Evolutionary conservation across 1,284 basidiomycete genomes (phyloP).

Genomic region (Gastroboletus turbinatus): DNA sequence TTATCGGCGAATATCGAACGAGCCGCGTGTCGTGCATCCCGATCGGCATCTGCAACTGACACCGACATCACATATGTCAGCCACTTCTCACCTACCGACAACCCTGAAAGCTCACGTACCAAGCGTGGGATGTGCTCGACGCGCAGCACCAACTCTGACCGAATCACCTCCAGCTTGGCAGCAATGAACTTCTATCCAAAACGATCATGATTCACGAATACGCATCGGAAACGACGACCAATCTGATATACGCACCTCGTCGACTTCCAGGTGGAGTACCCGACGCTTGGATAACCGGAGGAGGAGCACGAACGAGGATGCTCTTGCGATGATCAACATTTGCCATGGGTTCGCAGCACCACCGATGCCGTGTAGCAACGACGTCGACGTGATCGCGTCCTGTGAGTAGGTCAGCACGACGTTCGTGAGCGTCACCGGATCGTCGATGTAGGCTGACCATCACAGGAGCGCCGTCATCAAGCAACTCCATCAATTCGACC

Average conservation of each 20-base stretch:
- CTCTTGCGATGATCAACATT: slow-evolving; percentile 23
- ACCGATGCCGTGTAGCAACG: background rate
- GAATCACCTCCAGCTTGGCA: slow-evolving; percentile 24
- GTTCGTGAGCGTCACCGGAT: too few relatives aligned
- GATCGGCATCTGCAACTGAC: slow-evolving; percentile 21
- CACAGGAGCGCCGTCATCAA: slow-evolving; percentile 7
- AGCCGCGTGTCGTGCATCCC: slow-evolving; percentile 22
- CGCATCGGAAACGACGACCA: too few relatives aligned
- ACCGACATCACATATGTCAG: background rate
- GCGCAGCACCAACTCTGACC: slow-evolving; percentile 15
- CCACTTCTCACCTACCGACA: background rate
- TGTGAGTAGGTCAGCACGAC: slow-evolving; percentile 7
- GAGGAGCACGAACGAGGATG: slow-evolving; percentile 23
- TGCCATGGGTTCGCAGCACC: slow-evolving; percentile 2
- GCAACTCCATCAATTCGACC: slow-evolving; percentile 11
- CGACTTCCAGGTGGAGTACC: slow-evolving; percentile 27
- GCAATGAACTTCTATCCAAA: slow-evolving; percentile 14
- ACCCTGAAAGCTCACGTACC: slow-evolving; percentile 11
- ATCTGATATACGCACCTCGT: slow-evolving; percentile 22
- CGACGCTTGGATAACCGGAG: slow-evolving; percentile 21
- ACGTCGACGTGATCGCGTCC: slow-evolving; percentile 4
- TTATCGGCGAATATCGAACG: slow-evolving; percentile 20
- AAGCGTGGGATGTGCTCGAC: slow-evolving; percentile 18
- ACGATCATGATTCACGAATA: background rate
- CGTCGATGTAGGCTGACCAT: slow-evolving; percentile 13